Base-by-base conservation (phyloP, 192 early-diverging fungal genomes). In the Coemansia sp. region DNA sequence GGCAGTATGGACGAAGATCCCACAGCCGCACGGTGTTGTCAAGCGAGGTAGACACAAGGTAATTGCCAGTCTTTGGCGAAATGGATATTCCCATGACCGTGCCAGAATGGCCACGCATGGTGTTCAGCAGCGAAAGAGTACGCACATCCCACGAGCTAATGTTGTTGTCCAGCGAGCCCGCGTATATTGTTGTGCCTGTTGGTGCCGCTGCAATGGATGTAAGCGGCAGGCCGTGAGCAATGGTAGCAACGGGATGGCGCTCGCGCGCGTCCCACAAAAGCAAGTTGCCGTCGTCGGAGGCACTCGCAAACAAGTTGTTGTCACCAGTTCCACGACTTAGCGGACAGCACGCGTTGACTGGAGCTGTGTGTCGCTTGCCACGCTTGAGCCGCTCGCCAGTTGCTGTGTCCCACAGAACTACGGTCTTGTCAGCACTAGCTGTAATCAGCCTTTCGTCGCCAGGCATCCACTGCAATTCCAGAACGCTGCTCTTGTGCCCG, bases 1-100 rank as follows among this genome's bases (percentile, higher is more conserved):
- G 47, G 34, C 68, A 66, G 51, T 91, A 97, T 3, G 94, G 96
- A 25, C 90, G 90, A 4, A 97, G 81, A 70, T 99, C 92, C 96
- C 96, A 99, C 26, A 94, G 84, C 17, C 90, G 79, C 10, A 92
- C 91, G 10, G 93, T 94, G 67, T 95, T 96, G 70, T 99, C 97
- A 85, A 97, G 90, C 4, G 88, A 81, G 50, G 93, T 92, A 6
- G 88, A 90, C 31, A 95, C 59, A 21, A 99, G 73, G 50, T 83
- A 80, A 36, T 82, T 81, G 18, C 95, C 93, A 10, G 68, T 78
- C 55, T 94, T 89, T 8, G 93, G 91, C 25, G 88, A 88, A 14
- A 96, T 48, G 10, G 84, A 62, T 21, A 99, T 48, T 0, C 95
- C 93, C 23, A 93, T 88, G 46, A 98, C 80, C 1, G 91, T 94